Evolutionary conservation across 306 rosid species (phyloP).

Genomic region (Medicago lupulina): DNA sequence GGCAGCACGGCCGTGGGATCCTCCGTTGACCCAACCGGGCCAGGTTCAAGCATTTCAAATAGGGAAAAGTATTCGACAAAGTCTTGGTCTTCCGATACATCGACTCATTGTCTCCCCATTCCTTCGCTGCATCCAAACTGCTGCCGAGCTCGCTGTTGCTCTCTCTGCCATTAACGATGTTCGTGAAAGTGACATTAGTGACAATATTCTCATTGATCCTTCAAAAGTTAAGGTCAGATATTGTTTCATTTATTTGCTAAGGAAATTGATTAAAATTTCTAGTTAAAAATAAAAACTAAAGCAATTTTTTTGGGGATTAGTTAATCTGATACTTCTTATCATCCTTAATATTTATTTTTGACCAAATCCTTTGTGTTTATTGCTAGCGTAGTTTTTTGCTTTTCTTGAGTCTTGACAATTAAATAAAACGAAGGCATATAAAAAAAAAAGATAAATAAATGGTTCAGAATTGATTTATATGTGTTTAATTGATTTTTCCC

Average conservation of each 20-base stretch:
- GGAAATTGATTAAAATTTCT: background rate
- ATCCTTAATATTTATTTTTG: no score
- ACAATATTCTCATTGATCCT: conserved; percentile 40
- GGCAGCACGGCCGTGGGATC: conserved; percentile 81
- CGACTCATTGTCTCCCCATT: conserved; percentile 86
- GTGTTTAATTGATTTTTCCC: no score
- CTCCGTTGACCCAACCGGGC: conserved; percentile 66
- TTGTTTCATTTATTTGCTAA: background rate
- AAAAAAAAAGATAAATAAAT: no score
- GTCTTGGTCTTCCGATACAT: conserved; percentile 62
- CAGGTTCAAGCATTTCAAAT: conserved; percentile 54
- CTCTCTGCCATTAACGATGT: conserved; percentile 47
- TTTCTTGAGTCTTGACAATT: no score
- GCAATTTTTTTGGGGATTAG: no score
- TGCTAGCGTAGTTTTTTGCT: no score
- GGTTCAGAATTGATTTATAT: no score
- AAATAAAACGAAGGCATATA: no score
- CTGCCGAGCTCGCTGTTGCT: conserved; percentile 52
- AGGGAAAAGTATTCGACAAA: conserved; percentile 53
- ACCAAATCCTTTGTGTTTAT: no score
- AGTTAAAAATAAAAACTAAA: no score
- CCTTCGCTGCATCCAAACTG: conserved; percentile 86
- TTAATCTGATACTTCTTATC: no score
- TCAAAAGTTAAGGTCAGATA: conserved; percentile 59
- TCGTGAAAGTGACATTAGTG: background rate